A percentile compares a stretch with the other conserved stretches of the same genome.
Evolutionary conservation across 1,139 yeast species (phyloP).

Genomic region (Meyerozyma elateridarum): DNA sequence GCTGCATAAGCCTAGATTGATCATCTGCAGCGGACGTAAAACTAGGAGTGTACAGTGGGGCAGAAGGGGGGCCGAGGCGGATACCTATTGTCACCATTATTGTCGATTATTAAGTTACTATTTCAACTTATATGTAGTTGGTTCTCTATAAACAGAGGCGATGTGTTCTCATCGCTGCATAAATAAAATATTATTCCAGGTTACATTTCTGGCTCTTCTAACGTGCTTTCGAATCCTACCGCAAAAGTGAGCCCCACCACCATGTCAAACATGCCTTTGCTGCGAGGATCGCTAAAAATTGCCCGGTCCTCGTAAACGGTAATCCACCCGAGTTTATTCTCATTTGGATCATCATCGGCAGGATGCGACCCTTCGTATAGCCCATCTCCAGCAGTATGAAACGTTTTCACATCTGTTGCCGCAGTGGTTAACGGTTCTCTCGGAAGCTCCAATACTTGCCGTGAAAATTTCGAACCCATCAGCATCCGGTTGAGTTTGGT

Average conservation of each 20-base stretch:
- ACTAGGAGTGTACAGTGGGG: too few species aligned
- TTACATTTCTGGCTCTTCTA: constrained; percentile 6
- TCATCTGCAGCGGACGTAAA: too few species aligned
- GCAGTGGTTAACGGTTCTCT: constrained; percentile 11
- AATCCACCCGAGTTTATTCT: constrained; percentile 58
- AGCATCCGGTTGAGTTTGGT: constrained; percentile 16
- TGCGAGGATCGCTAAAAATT: constrained; percentile 16
- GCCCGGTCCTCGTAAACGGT: constrained; percentile 49
- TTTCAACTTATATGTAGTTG: too few species aligned
- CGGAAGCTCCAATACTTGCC: constrained; percentile 7
- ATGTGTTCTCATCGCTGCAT: background rate
- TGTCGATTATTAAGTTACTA: too few species aligned
- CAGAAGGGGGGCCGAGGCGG: too few species aligned
- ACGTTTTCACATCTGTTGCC: constrained; percentile 30
- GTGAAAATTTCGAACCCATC: constrained; percentile 2
- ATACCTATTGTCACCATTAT: too few species aligned
- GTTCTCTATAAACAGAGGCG: too few species aligned
- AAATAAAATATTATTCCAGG: background rate
- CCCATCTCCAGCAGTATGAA: constrained; percentile 55
- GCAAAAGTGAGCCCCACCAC: constrained; percentile 53
- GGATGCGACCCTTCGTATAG: constrained; percentile 40
- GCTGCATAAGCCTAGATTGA: too few species aligned
- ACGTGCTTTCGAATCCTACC: constrained; percentile 40
- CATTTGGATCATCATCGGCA: constrained; percentile 56
- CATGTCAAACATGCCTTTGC: constrained; percentile 49